Evolutionary conservation across 805 yeast genomes (phyloP).

Genomic region (Barnettozyma sucrosica): DNA sequence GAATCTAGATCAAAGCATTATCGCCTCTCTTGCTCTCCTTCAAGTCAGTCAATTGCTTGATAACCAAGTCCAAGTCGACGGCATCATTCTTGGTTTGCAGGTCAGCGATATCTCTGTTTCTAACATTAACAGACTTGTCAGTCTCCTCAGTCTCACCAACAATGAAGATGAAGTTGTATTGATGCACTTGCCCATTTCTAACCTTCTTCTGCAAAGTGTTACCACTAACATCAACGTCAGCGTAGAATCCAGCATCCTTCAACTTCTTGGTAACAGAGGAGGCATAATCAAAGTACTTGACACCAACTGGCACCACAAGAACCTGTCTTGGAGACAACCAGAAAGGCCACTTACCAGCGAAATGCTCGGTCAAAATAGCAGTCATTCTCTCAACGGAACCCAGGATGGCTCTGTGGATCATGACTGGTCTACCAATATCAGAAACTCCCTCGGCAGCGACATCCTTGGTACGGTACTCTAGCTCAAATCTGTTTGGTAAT

Average conservation of each 20-base stretch:
- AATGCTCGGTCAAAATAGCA: slow-evolving; percentile 96
- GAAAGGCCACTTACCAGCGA: slow-evolving; percentile 99
- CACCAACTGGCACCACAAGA: slow-evolving; percentile 94
- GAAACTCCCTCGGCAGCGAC: slow-evolving; percentile 40
- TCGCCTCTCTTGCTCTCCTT: slow-evolving; percentile 72
- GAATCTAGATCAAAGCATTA: slow-evolving; percentile 35
- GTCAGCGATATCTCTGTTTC: slow-evolving; percentile 92
- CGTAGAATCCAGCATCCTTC: slow-evolving; percentile 74
- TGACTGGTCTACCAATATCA: slow-evolving; percentile 81
- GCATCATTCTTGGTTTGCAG: slow-evolving; percentile 91
- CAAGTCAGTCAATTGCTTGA: slow-evolving; percentile 60
- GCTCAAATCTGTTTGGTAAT: slow-evolving; percentile 88
- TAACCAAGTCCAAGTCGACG: slow-evolving; percentile 64
- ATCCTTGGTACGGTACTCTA: slow-evolving; percentile 75
- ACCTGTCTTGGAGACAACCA: slow-evolving; percentile 99
- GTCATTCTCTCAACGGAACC: slow-evolving; percentile 99
- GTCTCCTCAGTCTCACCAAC: slow-evolving; percentile 94
- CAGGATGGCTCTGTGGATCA: slow-evolving; percentile 98
- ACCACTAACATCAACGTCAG: slow-evolving; percentile 90
- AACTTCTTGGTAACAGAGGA: slow-evolving; percentile 65
- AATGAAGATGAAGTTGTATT: slow-evolving; percentile 91
- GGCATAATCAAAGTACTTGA: slow-evolving; percentile 87
- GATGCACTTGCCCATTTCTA: slow-evolving; percentile 90
- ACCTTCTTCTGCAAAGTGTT: slow-evolving; percentile 98
- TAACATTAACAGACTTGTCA: slow-evolving; percentile 78